Base-by-base conservation (phyloP, 106 monocot genomes). In the Dendrobium chrysotoxum region DNA sequence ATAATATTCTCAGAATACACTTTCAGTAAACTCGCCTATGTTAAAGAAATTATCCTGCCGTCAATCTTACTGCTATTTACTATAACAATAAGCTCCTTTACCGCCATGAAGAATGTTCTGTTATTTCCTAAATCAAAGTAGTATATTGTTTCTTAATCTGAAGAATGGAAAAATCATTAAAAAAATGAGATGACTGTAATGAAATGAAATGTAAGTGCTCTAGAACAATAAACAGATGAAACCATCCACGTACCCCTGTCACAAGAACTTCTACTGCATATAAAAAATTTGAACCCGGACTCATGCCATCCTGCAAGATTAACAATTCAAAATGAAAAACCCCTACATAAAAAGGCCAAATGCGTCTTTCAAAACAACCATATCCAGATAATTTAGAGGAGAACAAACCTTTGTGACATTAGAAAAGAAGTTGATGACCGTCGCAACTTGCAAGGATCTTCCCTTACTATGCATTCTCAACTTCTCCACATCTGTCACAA, bases 401-500 rank as follows among this genome's bases (percentile, higher is more conserved):
- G 21, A 10, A 68, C 84, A 78, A 75, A 95, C 99, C 89, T 93
- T 85, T 80, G 87, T 89, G 23, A 92, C 74, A 70, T 91, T 86
- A 58, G 91, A 91, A 84, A 98, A 99, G 82, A 95, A 99, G 42
- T 77, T 78, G 70, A 95, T 88, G 61, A 95, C 84, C 78, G 90
- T 88, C 50, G 72, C 75, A 86, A 90, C 90, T 85, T 77, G 74
- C 80, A 99, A 83, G 72, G 87, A 84, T 80, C 85, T 91, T 78
- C 80, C 85, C 80, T 88, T 91, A 78, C 85, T 86, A 83, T 91
- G 81, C 58, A 91, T 90, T 73, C 91, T 95, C 81, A 99, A 85
- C 83, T 99, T 99, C 79, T 95, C 95, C 83, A 95, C 84, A 87
- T 99, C 99, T 38, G 93, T 95, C 53, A 95, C 93, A 90, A 99